Evolutionary conservation across 73 alveolate genomes (phyloP).

Genomic region (Blepharisma japonicum): DNA sequence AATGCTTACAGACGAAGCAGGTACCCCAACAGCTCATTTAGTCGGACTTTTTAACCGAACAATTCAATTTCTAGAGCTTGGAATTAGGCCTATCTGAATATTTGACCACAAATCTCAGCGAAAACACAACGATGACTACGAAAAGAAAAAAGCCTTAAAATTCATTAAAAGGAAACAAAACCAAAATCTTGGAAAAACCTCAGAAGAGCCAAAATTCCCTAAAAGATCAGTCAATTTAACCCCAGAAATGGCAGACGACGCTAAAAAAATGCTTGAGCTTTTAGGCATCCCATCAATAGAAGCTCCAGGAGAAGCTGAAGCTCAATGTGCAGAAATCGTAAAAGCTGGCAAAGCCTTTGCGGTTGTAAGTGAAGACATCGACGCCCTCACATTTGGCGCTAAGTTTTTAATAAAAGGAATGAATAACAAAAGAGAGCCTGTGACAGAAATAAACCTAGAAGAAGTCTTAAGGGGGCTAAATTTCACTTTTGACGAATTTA

Average conservation of each 20-base stretch:
- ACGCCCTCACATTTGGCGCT: constrained; percentile 86
- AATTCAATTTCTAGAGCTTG: constrained; percentile 61
- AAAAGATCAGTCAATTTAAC: constrained; percentile 79
- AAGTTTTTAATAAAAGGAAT: constrained; percentile 75
- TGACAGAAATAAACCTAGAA: constrained; percentile 61
- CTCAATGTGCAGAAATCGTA: constrained; percentile 77
- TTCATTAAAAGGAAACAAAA: constrained; percentile 17
- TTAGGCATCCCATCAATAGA: constrained; percentile 81
- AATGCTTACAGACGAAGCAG: constrained; percentile 59
- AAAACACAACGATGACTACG: constrained; percentile 44
- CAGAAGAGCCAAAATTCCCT: constrained; percentile 77
- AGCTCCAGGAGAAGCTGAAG: constrained; percentile 94
- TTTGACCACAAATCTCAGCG: constrained; percentile 71
- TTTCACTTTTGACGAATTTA: constrained; percentile 72
- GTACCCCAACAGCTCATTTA: constrained; percentile 76
- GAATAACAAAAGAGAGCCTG: constrained; percentile 81
- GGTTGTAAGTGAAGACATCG: constrained; percentile 91
- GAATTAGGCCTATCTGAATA: constrained; percentile 79
- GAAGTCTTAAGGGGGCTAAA: constrained; percentile 72
- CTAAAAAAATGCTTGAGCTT: constrained; percentile 67
- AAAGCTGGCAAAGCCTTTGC: constrained; percentile 65
- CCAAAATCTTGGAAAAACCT: constrained; percentile 74
- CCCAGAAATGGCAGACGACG: constrained; percentile 86
- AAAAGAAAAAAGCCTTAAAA: constrained; percentile 37
- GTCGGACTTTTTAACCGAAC: constrained; percentile 66